phyloP scores from a whole-genome alignment of 2,329 filamentous ascomycete species.

The Fusarium succisae region DNA sequence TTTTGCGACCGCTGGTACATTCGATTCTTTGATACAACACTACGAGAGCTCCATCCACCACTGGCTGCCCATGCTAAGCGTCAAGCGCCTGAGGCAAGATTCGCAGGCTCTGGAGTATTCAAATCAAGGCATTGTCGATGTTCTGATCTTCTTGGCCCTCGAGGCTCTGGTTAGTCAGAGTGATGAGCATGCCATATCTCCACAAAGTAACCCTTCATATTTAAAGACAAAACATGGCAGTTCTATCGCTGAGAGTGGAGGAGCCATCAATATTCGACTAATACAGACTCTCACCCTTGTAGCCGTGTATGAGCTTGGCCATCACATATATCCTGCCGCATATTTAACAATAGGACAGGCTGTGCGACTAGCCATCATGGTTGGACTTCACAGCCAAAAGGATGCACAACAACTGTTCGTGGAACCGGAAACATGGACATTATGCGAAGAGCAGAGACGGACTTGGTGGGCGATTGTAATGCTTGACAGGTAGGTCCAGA shows the following conservation, averaged over 20 bases:
- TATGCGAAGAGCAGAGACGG: not conserved
- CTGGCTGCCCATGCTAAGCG: not conserved
- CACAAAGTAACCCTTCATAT: not conserved
- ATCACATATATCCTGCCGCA: not conserved
- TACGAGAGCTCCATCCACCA: not conserved
- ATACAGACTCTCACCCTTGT: not conserved
- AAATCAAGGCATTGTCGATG: not conserved
- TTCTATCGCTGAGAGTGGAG: not conserved
- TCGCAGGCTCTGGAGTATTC: rapidly evolving
- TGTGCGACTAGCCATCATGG: not conserved
- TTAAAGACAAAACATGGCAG: not conserved
- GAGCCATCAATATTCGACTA: not conserved
- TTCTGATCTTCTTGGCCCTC: not conserved
- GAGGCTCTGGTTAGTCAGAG: not conserved
- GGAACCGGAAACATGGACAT: not conserved
- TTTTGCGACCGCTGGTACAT: not conserved
- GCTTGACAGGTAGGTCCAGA: not conserved
- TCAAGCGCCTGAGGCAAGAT: not conserved
- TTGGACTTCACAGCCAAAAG: not conserved
- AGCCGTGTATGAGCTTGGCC: not conserved
- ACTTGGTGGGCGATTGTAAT: not conserved
- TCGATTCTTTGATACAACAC: not conserved
- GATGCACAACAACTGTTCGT: not conserved
- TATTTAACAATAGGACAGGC: not conserved
- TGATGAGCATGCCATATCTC: rapidly evolving